Conservation (phyloP, 2,329 filamentous ascomycete species). For the Diaporthe batatas region DNA sequence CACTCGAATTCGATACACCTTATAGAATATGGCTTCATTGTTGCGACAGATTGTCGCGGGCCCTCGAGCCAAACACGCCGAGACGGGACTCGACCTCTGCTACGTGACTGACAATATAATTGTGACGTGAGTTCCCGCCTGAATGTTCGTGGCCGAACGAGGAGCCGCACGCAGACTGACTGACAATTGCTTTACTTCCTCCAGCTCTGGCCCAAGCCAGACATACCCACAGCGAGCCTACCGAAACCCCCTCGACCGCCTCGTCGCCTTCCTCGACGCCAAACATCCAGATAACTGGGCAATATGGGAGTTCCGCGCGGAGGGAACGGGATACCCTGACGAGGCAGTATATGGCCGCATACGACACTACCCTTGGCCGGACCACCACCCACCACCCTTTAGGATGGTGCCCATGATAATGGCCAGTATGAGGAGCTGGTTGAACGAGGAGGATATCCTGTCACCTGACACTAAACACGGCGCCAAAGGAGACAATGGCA, state of each 20-base stretch:
- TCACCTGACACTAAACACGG: constrained; percentile 41
- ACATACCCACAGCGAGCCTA: constrained; percentile 94
- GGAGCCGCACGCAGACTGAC: neutral
- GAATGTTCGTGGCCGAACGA: neutral
- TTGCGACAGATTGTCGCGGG: constrained; percentile 93
- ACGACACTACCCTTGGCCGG: constrained; percentile 94
- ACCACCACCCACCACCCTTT: constrained; percentile 97
- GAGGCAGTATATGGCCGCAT: constrained; percentile 87
- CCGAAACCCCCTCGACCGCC: constrained; percentile 88
- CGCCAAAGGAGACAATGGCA: constrained; percentile 8
- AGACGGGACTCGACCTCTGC: constrained; percentile 92
- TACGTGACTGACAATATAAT: constrained; percentile 90
- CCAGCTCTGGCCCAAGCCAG: constrained; percentile 88
- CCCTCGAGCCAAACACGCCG: constrained; percentile 84
- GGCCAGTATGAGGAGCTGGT: constrained; percentile 93
- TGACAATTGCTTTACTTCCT: constrained; percentile 56
- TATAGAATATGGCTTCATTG: constrained; percentile 73
- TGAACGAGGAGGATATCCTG: constrained; percentile 64
- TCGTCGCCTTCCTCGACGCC: constrained; percentile 88
- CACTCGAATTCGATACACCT: neutral
- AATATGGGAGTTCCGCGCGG: constrained; percentile 98
- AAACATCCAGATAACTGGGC: constrained; percentile 89
- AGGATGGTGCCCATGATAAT: constrained; percentile 88
- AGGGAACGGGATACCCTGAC: constrained; percentile 96
- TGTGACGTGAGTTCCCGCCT: constrained; percentile 62